Evolutionary conservation across 495 filamentous ascomycete genomes (phyloP), one percentile per base, ranked within the genome.

Genomic region (Pyrenula massariospora): DNA sequence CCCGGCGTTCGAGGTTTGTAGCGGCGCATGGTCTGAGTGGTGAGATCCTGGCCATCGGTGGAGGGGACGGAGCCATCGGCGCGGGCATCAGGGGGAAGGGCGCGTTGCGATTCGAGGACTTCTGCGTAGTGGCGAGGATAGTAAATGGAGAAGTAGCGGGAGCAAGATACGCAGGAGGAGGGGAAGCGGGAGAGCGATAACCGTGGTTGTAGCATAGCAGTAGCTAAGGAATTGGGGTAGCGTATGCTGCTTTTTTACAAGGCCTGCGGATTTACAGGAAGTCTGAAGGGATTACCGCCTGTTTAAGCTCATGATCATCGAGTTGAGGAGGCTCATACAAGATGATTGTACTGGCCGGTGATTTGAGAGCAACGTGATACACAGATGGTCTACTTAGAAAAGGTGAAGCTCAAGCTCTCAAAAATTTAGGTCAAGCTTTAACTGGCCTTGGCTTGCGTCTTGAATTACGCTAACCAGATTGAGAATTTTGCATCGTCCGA

Each of bases 1-100:
- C 93, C 94, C 48, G 93, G 93, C 10, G 94, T 98, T 54, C 89
- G 86, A 42, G 93, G 93, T 69, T 89, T 97, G 66, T 98, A 98
- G 47, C 88, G 83, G 68, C 96, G 66, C 12, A 57, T 50, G 8
- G 73, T 63, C 31, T 70, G 70, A 25, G 67, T 59, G 24, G 66
- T 42, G 57, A 31, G 53, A 19, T 60, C 55, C 67, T 68, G 42
- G 73, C 71, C 25, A 68, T 67, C 1, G 76, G 73, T 0, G 72
- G 74, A 65, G 73, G 75, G 66, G 49, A 67, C 70, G 10, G 72
- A 66, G 47, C 75, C 70, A 61, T 66, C 68, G 20, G 66, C 60
- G 22, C 66, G 63, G 10, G 60, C 55, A 24, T 61, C 62, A 15
- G 64, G 59, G 49, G 70, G 70, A 22, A 64, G 61, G 22, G 67